Evolutionary conservation across 129 eudicot genomes (phyloP).

Genomic region (Gnaphalium uliginosum): DNA sequence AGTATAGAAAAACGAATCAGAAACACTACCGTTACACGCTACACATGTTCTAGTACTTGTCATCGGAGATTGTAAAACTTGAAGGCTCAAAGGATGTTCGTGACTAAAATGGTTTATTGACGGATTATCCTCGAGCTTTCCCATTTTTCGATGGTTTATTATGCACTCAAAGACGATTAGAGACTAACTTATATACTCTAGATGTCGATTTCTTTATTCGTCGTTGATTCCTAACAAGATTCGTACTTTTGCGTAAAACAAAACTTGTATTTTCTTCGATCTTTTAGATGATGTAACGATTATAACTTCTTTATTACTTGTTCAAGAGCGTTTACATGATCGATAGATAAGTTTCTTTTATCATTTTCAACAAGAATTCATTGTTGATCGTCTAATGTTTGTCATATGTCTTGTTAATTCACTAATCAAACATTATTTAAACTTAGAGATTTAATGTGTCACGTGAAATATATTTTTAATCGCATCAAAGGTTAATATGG

Average conservation of each 20-base stretch:
- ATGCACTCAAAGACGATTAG: not conserved
- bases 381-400: not conserved
- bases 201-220: not conserved
- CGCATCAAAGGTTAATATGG: not conserved
- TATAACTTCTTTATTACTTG: not conserved
- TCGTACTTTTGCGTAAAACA: not conserved
- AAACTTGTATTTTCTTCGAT: not conserved
- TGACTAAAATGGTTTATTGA: conserved; percentile 48
- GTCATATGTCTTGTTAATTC: not conserved
- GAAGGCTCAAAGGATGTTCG: conserved; percentile 44
- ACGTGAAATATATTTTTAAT: not conserved
- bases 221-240: conserved; percentile 11
- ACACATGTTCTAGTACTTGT: conserved; percentile 23
- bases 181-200: not conserved
- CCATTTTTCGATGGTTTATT: conserved; percentile 29
- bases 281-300: conserved; percentile 6
- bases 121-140: conserved; percentile 23
- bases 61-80: conserved; percentile 6
- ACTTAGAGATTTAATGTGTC: not conserved
- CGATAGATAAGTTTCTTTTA: not conserved
- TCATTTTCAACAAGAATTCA: not conserved
- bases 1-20: conserved; percentile 33
- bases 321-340: not conserved
- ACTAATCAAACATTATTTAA: not conserved
- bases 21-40: conserved; percentile 36